These are phyloP conservation scores for Vaccinium vitisidaea DNA, from an alignment of 148 eudicot species.

Conservation along the genomic window DNA sequence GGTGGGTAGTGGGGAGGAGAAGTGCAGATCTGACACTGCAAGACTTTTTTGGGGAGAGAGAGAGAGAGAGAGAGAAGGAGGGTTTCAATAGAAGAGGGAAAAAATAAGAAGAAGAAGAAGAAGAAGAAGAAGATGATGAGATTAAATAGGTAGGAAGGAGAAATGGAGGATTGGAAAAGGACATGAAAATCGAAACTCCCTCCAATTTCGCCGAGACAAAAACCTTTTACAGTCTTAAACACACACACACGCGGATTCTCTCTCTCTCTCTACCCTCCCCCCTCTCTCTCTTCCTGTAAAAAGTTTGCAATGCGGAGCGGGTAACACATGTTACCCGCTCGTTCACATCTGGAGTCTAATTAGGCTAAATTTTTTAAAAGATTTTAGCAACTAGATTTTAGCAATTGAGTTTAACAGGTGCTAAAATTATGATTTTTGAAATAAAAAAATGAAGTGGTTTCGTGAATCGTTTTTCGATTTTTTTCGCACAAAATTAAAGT, in stretches of 20 bases:
- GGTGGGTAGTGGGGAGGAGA: neutral
- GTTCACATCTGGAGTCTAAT: too few species aligned
- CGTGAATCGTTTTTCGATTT: too few species aligned
- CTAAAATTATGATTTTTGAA: too few species aligned
- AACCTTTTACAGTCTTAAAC: neutral
- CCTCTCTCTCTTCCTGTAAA: neutral
- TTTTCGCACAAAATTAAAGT: too few species aligned
- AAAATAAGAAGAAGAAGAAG: neutral
- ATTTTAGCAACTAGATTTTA: too few species aligned
- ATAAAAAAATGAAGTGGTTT: too few species aligned
- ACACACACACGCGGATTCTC: neutral
- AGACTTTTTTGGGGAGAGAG: neutral
- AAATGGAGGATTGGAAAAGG: neutral
- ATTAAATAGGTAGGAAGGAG: neutral
- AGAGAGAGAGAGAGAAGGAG: neutral
- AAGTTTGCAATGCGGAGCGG: too few species aligned
- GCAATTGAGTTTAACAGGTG: too few species aligned
- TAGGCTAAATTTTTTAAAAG: too few species aligned
- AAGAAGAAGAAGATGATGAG: neutral
- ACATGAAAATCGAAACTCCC: conserved; percentile 22
- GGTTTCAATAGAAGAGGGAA: conserved; percentile 1
- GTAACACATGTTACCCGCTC: too few species aligned
- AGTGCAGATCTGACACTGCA: conserved; percentile 9
- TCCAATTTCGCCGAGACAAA: conserved; percentile 25
- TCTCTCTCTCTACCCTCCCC: neutral